These are phyloP conservation scores for Alectoria sarmentosa DNA, from an alignment of 495 filamentous ascomycete genomes.

Conservation along the genomic window DNA sequence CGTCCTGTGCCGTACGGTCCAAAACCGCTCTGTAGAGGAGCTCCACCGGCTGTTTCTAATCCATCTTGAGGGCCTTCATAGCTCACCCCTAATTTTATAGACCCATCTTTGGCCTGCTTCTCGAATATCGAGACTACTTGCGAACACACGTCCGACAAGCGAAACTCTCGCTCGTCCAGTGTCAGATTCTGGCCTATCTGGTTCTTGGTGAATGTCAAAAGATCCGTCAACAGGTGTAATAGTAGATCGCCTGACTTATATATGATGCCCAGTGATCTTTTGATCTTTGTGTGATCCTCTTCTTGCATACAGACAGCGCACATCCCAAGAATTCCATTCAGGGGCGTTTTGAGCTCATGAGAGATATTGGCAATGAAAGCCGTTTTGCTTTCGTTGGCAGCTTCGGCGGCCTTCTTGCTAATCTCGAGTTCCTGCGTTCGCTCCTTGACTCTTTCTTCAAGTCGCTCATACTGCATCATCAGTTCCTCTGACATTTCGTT, in stretches of 20 bases:
- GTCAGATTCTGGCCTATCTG: slow-evolving; percentile 75
- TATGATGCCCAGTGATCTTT: slow-evolving; percentile 73
- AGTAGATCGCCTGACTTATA: slow-evolving; percentile 88
- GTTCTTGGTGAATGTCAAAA: slow-evolving; percentile 89
- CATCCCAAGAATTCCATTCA: slow-evolving; percentile 94
- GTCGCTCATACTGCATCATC: slow-evolving; percentile 70
- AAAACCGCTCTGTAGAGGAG: slow-evolving; percentile 38
- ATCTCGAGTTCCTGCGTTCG: slow-evolving; percentile 78
- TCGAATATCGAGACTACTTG: slow-evolving; percentile 82
- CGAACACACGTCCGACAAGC: slow-evolving; percentile 66
- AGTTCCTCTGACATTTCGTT: slow-evolving; percentile 93
- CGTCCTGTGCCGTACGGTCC: slow-evolving; percentile 55
- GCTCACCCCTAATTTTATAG: slow-evolving; percentile 62
- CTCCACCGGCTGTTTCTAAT: slow-evolving; percentile 30
- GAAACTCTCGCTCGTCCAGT: slow-evolving; percentile 80
- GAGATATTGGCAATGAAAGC: slow-evolving; percentile 95
- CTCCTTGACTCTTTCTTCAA: slow-evolving; percentile 78
- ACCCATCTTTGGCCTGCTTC: slow-evolving; percentile 74
- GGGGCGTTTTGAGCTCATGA: slow-evolving; percentile 84
- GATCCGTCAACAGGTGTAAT: slow-evolving; percentile 80
- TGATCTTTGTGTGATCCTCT: slow-evolving; percentile 66
- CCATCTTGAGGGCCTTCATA: slow-evolving; percentile 50
- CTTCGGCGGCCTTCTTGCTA: slow-evolving; percentile 84
- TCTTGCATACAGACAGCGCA: slow-evolving; percentile 87
- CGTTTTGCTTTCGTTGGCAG: slow-evolving; percentile 91